These are phyloP conservation scores for Botrytis fragariae DNA, from an alignment of 2,329 filamentous ascomycete species.

Conservation along the genomic window DNA sequence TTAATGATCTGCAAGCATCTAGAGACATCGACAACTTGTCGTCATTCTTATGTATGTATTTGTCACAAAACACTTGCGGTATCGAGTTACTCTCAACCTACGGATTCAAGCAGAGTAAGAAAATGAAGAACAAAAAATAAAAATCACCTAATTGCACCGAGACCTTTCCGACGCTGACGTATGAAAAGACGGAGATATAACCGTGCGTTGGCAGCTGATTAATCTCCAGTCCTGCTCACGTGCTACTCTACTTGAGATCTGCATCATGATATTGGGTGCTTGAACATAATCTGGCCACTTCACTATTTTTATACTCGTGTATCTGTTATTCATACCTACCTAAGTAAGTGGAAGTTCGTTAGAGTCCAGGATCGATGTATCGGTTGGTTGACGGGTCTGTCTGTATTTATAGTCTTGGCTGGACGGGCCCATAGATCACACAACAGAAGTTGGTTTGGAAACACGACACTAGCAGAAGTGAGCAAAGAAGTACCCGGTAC, in stretches of 20 bases:
- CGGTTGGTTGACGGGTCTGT: background rate
- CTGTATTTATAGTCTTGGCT: background rate
- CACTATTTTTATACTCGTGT: background rate
- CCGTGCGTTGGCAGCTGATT: background rate
- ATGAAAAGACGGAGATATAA: background rate
- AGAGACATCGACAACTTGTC: background rate
- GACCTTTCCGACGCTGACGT: background rate
- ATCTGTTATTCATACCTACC: background rate
- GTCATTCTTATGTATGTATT: background rate
- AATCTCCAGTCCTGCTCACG: background rate
- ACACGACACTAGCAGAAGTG: background rate
- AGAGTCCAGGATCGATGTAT: background rate
- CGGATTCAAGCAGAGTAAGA: background rate
- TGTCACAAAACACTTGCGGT: background rate
- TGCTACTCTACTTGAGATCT: background rate
- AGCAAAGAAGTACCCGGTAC: background rate
- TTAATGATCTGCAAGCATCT: background rate
- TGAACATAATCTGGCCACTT: background rate
- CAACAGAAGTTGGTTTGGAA: background rate
- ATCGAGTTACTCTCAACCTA: background rate
- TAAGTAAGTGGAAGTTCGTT: background rate
- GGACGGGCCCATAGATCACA: background rate
- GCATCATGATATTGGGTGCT: background rate
- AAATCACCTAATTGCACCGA: background rate
- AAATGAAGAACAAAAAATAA: background rate